These are phyloP conservation scores for Dunaliella sp. DNA, from an alignment of 139 green algal genomes.

Conservation along the genomic window DNA sequence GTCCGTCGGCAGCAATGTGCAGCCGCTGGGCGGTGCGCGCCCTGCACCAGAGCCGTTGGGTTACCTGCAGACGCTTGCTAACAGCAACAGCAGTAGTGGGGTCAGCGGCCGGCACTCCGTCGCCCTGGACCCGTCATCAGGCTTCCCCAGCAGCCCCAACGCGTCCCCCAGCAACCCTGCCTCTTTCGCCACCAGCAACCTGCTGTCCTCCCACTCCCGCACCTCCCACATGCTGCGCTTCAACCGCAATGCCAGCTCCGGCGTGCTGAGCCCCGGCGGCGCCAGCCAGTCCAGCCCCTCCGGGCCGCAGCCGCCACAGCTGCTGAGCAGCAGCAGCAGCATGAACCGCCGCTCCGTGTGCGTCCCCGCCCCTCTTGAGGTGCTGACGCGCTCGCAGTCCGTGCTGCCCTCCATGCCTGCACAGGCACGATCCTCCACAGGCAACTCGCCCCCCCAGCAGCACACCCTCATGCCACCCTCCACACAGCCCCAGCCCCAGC, in stretches of 20 bases:
- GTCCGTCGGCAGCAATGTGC: background rate
- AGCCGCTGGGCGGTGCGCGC: too few species aligned
- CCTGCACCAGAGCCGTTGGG: too few species aligned
- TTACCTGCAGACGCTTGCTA: too few species aligned
- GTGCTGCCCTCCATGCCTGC: background rate
- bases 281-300: too few species aligned
- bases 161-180: background rate
- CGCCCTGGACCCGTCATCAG: background rate
- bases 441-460: background rate
- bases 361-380: background rate
- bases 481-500: background rate
- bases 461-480: too few species aligned
- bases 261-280: background rate
- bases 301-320: too few species aligned
- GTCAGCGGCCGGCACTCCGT: background rate
- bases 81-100: background rate
- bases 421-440: background rate
- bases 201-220: background rate
- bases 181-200: background rate
- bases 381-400: background rate
- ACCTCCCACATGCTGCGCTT: background rate
- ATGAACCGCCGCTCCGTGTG: background rate
- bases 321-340: background rate
- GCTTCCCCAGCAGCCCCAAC: too few species aligned
- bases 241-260: background rate